These are phyloP conservation scores for Gypsophila paniculata DNA, from an alignment of 179 eudicot genomes.

Conservation along the genomic window DNA sequence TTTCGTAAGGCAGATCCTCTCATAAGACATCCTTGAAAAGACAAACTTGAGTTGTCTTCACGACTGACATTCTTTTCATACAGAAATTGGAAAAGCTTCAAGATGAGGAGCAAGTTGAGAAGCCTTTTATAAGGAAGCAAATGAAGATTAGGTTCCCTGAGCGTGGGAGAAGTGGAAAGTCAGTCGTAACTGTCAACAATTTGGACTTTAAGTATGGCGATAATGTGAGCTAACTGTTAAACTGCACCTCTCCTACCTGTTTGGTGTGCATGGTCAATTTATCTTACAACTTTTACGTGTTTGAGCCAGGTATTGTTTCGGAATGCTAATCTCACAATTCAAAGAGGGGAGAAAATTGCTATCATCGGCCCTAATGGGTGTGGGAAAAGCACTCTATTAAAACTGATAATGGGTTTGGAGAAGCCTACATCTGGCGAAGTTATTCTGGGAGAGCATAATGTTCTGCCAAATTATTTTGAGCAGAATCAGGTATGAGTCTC, in stretches of 20 bases:
- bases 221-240: conserved; percentile 42
- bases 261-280: not conserved
- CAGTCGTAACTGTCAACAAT: conserved; percentile 62
- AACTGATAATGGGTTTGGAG: conserved; percentile 76
- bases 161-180: conserved; percentile 88
- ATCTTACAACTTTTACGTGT: conserved; percentile 9
- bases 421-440: conserved; percentile 68
- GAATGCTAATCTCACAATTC: conserved; percentile 66
- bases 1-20: too few relatives aligned
- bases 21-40: too few relatives aligned
- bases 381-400: conserved; percentile 90
- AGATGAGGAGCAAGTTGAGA: conserved; percentile 83
- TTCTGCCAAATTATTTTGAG: conserved; percentile 91
- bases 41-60: not conserved
- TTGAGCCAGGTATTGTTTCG: conserved; percentile 60
- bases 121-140: conserved; percentile 91
- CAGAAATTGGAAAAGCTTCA: conserved; percentile 95
- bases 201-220: conserved; percentile 72
- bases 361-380: conserved; percentile 97
- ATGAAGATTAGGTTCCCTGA: conserved; percentile 94
- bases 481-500: conserved; percentile 74
- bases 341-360: conserved; percentile 90
- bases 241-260: not conserved
- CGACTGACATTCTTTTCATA: conserved; percentile 13
- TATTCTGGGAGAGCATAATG: conserved; percentile 85